Evolutionary conservation across 2,329 filamentous ascomycete genomes (phyloP).

Genomic region (Claviceps purpurea): DNA sequence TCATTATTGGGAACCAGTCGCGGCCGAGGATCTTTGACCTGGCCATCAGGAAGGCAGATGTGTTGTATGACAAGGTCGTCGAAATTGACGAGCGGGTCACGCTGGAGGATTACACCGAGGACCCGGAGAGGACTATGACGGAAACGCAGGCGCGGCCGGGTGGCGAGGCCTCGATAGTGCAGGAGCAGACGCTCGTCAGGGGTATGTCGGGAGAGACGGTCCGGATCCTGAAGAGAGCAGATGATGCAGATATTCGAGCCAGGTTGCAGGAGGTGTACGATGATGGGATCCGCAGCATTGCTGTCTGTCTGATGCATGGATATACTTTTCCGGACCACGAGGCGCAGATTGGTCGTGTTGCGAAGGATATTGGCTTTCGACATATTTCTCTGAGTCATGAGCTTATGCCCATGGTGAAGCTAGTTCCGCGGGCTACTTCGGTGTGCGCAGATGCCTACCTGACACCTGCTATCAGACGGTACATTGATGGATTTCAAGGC

Average conservation of each 20-base stretch:
- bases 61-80: slow-evolving; percentile 55
- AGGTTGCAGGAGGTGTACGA: slow-evolving; percentile 49
- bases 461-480: slow-evolving; percentile 24
- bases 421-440: slow-evolving; percentile 29
- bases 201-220: slow-evolving; percentile 58
- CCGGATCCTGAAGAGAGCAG: slow-evolving; percentile 48
- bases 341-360: slow-evolving; percentile 20
- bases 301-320: slow-evolving; percentile 59
- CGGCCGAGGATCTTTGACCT: slow-evolving; percentile 62
- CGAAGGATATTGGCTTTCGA: slow-evolving; percentile 29
- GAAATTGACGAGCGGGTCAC: slow-evolving; percentile 67
- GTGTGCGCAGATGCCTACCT: slow-evolving; percentile 31
- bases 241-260: slow-evolving; percentile 36
- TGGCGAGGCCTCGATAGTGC: slow-evolving; percentile 24
- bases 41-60: slow-evolving; percentile 52
- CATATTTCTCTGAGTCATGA: slow-evolving; percentile 23
- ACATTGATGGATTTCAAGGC: slow-evolving; percentile 21
- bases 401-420: slow-evolving; percentile 29
- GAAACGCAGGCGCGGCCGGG: slow-evolving; percentile 40
- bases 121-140: slow-evolving; percentile 32
- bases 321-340: slow-evolving; percentile 50
- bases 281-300: slow-evolving; percentile 37
- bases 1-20: slow-evolving; percentile 61
- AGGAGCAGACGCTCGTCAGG: slow-evolving; percentile 45
- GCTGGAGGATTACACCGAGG: slow-evolving; percentile 59